A percentile compares a stretch with the other conserved stretches of the same genome.
These are phyloP conservation scores for Groenewaldozyma salmanticensis DNA, from an alignment of 805 yeast genomes.

Conservation along the genomic window DNA sequence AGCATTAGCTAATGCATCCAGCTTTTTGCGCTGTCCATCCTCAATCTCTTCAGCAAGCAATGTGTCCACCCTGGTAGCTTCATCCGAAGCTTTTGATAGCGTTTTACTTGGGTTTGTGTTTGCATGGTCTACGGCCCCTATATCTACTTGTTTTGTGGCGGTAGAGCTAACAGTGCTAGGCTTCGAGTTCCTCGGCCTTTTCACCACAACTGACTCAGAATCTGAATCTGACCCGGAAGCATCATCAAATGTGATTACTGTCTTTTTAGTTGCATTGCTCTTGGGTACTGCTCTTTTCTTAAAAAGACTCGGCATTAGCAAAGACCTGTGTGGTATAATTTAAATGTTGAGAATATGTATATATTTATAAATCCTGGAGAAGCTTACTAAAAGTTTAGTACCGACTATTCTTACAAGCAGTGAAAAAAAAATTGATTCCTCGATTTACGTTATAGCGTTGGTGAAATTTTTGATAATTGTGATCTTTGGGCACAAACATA, in stretches of 20 bases:
- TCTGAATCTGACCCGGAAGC: conserved; percentile 2
- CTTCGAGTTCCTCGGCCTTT: not conserved
- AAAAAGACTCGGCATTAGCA: not conserved
- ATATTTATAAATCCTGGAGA: too few relatives aligned
- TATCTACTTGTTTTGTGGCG: too few relatives aligned
- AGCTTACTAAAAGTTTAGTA: too few relatives aligned
- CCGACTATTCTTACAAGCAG: too few relatives aligned
- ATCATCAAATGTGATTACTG: not conserved
- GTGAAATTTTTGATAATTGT: too few relatives aligned
- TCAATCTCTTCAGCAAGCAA: conserved; percentile 14
- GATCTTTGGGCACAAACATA: too few relatives aligned
- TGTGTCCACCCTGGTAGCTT: conserved; percentile 19
- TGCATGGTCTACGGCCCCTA: not conserved
- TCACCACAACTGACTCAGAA: conserved; percentile 7
- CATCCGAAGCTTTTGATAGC: conserved; percentile 9
- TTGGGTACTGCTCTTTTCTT: not conserved
- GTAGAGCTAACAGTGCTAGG: conserved; percentile 1
- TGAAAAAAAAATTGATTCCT: too few relatives aligned
- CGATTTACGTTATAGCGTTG: too few relatives aligned
- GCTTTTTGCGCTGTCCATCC: conserved; percentile 1
- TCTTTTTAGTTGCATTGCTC: not conserved
- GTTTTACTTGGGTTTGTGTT: too few relatives aligned
- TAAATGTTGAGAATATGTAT: too few relatives aligned
- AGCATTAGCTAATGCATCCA: conserved; percentile 2
- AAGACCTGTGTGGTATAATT: too few relatives aligned